These are phyloP conservation scores for Pezicula radicicola DNA, from an alignment of 2,329 filamentous ascomycete species.

Conservation along the genomic window DNA sequence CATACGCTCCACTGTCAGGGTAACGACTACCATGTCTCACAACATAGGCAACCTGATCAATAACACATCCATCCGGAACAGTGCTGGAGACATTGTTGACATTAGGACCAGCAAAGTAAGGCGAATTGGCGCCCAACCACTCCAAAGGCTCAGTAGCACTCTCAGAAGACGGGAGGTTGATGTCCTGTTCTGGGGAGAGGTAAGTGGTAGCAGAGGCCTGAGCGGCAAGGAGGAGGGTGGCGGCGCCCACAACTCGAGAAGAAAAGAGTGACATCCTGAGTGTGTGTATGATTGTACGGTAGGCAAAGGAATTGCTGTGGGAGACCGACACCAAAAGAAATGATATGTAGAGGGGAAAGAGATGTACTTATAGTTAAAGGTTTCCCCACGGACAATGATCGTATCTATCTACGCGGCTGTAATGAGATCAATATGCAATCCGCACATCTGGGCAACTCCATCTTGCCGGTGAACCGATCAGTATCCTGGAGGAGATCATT, in stretches of 20 bases:
- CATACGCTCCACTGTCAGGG: conserved; percentile 58
- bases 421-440: no score
- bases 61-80: conserved; percentile 51
- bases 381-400: no score
- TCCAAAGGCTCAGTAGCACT: conserved; percentile 40
- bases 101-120: conserved; percentile 53
- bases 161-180: conserved; percentile 26
- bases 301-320: neutral
- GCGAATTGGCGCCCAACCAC: conserved; percentile 50
- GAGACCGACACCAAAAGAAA: neutral
- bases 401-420: no score
- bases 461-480: neutral
- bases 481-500: neutral
- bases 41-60: conserved; percentile 59
- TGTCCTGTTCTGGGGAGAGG: conserved; percentile 29
- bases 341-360: neutral
- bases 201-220: conserved; percentile 1
- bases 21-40: conserved; percentile 61
- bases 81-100: conserved; percentile 51
- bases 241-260: neutral
- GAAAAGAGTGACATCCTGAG: neutral
- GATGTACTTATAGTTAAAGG: neutral
- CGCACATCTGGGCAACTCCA: neutral
- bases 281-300: neutral
- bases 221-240: conserved; percentile 1